Evolutionary conservation across 805 yeast genomes (phyloP), one percentile per base, ranked within the genome.

Genomic region (Wickerhamiella parazyma): DNA sequence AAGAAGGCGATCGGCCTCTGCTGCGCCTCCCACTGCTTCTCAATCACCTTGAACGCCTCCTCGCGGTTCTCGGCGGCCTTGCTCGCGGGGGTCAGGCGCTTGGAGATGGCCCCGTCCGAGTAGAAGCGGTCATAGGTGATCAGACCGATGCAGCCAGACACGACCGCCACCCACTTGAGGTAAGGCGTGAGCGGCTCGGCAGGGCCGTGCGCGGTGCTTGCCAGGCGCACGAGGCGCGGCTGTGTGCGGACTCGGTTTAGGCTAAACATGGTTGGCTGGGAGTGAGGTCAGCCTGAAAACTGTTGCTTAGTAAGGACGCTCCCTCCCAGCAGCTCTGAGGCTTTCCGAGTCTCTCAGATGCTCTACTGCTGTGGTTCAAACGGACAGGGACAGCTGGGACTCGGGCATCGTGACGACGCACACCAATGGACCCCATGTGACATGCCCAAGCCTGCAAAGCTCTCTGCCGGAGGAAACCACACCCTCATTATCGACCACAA

Each of bases 381-480:
- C 60, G 95, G 95, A 1, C 66, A 63, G 28, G 73, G 58, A 45
- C 97, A 87, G 56, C 68, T 87, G 38, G 93, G 95, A 33, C 57
- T 68, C 31, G 69, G 67, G 5, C 61, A 75, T 49, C 59, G 62
- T 28, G 70, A 69, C 1, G 96, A 80, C 57, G 45, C 62, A 7
- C 51, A 58, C 18, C 49, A 47, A 4, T 47, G 42, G 6, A 43
- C 44, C 16, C 19, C 24, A 1, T 55, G 66, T 10, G 70, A n/a
- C 4, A 6, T 36, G 7, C 8, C 4, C 21, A 19, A 34, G 22
- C 24, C 16, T 3, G 25, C 38, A 2, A 18, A 16, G n/a, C 6
- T 40, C 9, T 24, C 68, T 0, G 76, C 86, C 52, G 96, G 95
- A 3, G 96, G 97, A 0, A 87, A 87, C 52, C 96, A 89, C 57